Percentiles rank a stretch among this genome's conserved stretches.
phyloP scores from a whole-genome alignment of 1,139 yeast genomes.

The Hyphopichia pseudoburtonii region DNA sequence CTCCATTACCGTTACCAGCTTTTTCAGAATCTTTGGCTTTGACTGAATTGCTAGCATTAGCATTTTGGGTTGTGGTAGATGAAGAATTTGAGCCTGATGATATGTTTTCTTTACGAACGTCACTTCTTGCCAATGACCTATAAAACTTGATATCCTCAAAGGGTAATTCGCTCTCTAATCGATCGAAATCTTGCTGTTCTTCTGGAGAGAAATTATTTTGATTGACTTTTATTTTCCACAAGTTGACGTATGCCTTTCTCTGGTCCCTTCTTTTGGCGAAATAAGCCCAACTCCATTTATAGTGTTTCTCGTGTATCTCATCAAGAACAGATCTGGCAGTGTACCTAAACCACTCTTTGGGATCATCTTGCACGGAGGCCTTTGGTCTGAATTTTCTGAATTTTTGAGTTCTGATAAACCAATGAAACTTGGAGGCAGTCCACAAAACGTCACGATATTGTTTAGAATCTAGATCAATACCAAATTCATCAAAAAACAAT shows the following conservation, averaged over 20 bases:
- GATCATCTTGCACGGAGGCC: slow-evolving; percentile 59
- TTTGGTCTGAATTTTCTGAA: slow-evolving; percentile 73
- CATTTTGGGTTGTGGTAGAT: neutral
- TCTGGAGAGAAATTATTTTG: slow-evolving; percentile 28
- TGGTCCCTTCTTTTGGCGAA: slow-evolving; percentile 71
- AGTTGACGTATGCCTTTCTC: slow-evolving; percentile 62
- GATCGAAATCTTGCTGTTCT: slow-evolving; percentile 41
- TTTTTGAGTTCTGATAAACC: slow-evolving; percentile 74
- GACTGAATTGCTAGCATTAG: too few species aligned
- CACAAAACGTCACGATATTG: slow-evolving; percentile 83
- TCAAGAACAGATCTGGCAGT: slow-evolving; percentile 70
- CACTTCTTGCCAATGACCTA: slow-evolving; percentile 73
- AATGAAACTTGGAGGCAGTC: slow-evolving; percentile 79
- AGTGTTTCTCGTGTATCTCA: slow-evolving; percentile 79
- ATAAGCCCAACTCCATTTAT: slow-evolving; percentile 88
- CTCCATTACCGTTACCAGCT: slow-evolving; percentile 16
- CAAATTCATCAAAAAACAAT: slow-evolving; percentile 82
- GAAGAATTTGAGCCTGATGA: slow-evolving; percentile 4
- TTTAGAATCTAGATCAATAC: slow-evolving; percentile 76
- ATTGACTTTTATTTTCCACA: slow-evolving; percentile 61
- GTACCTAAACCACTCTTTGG: slow-evolving; percentile 79
- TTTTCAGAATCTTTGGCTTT: slow-evolving; percentile 6
- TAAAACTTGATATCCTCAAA: slow-evolving; percentile 85
- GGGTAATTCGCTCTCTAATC: slow-evolving; percentile 58
- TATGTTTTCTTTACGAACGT: slow-evolving; percentile 56